Conservation (phyloP, 805 yeast genomes). For the Saturnispora saitoi region DNA sequence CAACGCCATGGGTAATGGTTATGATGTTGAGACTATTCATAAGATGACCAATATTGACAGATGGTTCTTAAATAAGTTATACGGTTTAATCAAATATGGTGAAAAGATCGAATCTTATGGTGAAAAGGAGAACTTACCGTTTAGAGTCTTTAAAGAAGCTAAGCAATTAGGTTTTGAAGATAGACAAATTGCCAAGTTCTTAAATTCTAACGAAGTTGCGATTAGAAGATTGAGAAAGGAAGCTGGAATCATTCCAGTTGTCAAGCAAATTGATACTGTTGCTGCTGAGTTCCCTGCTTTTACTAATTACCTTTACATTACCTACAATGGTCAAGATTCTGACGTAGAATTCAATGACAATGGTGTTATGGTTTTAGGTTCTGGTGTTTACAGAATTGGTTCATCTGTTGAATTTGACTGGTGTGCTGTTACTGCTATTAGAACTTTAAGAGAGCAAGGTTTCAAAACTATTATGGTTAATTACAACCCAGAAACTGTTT, state of each 20-base stretch:
- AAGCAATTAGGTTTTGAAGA: slow-evolving; percentile 96
- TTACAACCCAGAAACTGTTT: slow-evolving; percentile 97
- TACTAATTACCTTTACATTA: slow-evolving; percentile 90
- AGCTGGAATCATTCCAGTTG: slow-evolving; percentile 81
- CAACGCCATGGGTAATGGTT: slow-evolving; percentile 82
- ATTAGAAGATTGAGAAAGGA: slow-evolving; percentile 84
- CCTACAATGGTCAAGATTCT: slow-evolving; percentile 84
- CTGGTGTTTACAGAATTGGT: slow-evolving; percentile 99
- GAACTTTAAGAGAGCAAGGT: slow-evolving; percentile 83
- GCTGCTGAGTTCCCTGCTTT: slow-evolving; percentile 98
- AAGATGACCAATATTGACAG: slow-evolving; percentile 83
- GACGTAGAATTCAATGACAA: slow-evolving; percentile 84
- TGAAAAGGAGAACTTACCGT: slow-evolving; percentile 53
- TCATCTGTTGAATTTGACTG: slow-evolving; percentile 98
- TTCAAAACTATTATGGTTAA: slow-evolving; percentile 92
- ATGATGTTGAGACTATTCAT: slow-evolving; percentile 89
- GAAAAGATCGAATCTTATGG: slow-evolving; percentile 49
- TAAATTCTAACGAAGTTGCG: slow-evolving; percentile 86
- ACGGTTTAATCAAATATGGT: slow-evolving; percentile 66
- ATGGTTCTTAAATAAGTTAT: slow-evolving; percentile 90
- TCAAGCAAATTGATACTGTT: slow-evolving; percentile 94
- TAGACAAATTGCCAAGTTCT: slow-evolving; percentile 86
- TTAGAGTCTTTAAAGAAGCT: slow-evolving; percentile 63
- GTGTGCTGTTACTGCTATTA: slow-evolving; percentile 97
- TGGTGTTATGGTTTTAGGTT: slow-evolving; percentile 91